Conservation (phyloP, 306 rosid species). For the Cyclanthera cordifolia region DNA sequence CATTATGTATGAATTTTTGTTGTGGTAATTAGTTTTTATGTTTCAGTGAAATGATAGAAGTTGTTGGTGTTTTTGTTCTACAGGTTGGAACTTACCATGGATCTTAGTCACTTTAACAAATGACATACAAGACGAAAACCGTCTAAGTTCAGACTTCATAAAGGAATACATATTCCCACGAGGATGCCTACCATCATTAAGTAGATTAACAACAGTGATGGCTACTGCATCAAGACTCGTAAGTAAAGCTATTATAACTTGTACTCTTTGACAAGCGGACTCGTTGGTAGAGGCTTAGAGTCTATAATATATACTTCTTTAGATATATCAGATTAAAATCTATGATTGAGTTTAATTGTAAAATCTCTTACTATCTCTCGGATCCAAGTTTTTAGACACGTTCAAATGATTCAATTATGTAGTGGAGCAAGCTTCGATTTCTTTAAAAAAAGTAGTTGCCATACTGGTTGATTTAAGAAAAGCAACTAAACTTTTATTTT, state of each 20-base stretch:
- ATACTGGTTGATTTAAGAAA: too few relatives aligned
- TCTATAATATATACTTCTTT: too few relatives aligned
- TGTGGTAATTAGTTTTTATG: background rate
- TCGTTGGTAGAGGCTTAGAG: too few relatives aligned
- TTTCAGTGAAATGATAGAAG: constrained; percentile 76
- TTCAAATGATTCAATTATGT: too few relatives aligned
- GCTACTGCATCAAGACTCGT: constrained; percentile 49
- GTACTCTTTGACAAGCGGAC: too few relatives aligned
- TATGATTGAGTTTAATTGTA: too few relatives aligned
- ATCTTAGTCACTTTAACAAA: background rate
- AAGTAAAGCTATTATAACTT: background rate
- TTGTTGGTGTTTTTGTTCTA: constrained; percentile 61
- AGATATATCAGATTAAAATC: too few relatives aligned
- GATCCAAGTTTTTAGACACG: too few relatives aligned
- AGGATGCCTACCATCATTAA: constrained; percentile 65
- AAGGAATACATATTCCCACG: constrained; percentile 83
- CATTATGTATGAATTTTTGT: background rate
- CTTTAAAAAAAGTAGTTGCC: too few relatives aligned
- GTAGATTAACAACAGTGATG: constrained; percentile 73
- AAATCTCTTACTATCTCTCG: too few relatives aligned
- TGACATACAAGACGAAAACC: constrained; percentile 35
- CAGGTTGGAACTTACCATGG: constrained; percentile 38
- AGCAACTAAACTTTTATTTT: too few relatives aligned
- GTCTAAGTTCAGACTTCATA: constrained; percentile 66
- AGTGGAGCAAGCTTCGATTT: too few relatives aligned